Conservation (phyloP, 129 eudicot genomes). For the Centrapalus pauciflorus region DNA sequence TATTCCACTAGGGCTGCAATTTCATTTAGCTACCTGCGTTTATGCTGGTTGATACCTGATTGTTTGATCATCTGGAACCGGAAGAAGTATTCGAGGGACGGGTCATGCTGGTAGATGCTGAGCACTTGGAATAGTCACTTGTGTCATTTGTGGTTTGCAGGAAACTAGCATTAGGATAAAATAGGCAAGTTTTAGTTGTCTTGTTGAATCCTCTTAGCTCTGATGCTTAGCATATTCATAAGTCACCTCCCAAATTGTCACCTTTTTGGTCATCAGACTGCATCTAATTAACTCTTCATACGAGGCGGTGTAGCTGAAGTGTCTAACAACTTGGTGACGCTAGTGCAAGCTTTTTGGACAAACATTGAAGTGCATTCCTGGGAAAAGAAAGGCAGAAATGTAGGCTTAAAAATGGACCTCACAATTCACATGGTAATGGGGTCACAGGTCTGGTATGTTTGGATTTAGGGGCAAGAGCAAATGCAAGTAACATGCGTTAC, state of each 20-base stretch:
- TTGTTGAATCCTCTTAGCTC: neutral
- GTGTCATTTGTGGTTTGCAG: slow-evolving; percentile 1
- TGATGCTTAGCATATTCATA: too few species aligned
- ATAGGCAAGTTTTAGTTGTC: neutral
- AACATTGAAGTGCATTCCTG: too few species aligned
- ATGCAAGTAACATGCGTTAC: neutral
- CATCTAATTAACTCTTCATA: too few species aligned
- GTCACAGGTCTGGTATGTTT: too few species aligned
- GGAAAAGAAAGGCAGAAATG: too few species aligned
- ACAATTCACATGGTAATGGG: too few species aligned
- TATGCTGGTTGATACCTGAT: neutral
- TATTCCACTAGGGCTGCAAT: neutral
- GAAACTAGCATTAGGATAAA: neutral
- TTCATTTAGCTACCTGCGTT: neutral
- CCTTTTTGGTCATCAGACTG: too few species aligned
- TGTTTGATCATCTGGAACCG: neutral
- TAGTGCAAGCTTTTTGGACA: too few species aligned
- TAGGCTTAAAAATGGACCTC: too few species aligned
- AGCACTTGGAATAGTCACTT: neutral
- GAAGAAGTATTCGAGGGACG: neutral
- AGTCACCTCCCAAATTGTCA: neutral
- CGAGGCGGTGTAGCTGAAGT: too few species aligned
- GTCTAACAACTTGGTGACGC: too few species aligned
- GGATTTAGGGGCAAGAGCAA: neutral
- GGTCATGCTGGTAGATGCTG: neutral